Evolutionary conservation across 495 filamentous ascomycete genomes (phyloP).

Genomic region (Xanthoparmelia taractica): DNA sequence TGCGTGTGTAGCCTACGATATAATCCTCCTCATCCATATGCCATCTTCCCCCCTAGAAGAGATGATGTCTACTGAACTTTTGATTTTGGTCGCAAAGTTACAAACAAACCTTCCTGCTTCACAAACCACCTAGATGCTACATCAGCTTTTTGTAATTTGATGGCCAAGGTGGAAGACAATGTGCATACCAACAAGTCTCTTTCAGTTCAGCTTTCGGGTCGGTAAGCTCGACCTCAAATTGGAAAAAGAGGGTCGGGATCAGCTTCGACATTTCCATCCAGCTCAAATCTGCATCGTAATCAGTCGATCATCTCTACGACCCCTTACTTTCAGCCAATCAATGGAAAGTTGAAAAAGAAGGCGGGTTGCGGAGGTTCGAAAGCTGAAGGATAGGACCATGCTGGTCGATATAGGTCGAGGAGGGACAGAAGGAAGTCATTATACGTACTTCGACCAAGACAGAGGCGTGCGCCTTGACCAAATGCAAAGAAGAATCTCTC

Average conservation of each 20-base stretch:
- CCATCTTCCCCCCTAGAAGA: not conserved
- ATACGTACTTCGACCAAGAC: slow-evolving; percentile 27
- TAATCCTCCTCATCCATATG: not conserved
- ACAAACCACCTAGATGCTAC: slow-evolving; percentile 19
- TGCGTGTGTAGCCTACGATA: not conserved
- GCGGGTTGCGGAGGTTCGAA: not conserved
- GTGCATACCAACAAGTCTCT: slow-evolving; percentile 12
- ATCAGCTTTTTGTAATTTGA: not conserved
- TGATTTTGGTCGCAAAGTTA: slow-evolving; percentile 10
- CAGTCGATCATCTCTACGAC: not conserved
- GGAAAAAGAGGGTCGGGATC: slow-evolving; percentile 28
- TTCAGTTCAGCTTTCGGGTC: slow-evolving; percentile 26
- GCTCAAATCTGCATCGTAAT: slow-evolving; percentile 12
- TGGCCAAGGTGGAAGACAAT: not conserved
- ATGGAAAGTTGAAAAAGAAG: not conserved
- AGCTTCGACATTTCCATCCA: slow-evolving; percentile 32
- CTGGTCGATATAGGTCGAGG: not conserved
- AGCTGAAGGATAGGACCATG: not conserved
- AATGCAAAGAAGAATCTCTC: slow-evolving; percentile 32
- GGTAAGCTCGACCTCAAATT: slow-evolving; percentile 25
- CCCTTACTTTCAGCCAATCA: not conserved
- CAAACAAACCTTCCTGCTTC: slow-evolving; percentile 20
- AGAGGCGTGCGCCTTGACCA: slow-evolving; percentile 29
- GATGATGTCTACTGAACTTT: not conserved
- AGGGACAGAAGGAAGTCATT: not conserved